Conservation (phyloP, 1,284 basidiomycete genomes). For the Leccinum fuscescens region DNA sequence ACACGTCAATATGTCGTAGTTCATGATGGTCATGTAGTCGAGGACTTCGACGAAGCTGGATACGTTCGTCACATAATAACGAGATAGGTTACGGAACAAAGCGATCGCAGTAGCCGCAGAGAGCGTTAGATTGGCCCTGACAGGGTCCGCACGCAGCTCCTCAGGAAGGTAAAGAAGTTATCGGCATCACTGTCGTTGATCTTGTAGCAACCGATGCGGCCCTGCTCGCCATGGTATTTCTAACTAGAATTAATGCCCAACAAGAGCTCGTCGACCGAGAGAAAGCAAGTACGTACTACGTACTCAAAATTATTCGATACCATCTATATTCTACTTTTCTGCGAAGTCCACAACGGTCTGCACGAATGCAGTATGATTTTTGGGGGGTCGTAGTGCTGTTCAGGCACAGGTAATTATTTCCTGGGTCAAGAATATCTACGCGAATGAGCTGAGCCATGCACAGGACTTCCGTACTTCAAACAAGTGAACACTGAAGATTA, state of each 20-base stretch:
- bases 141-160: slow-evolving; percentile 43
- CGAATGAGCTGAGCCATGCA: slow-evolving; percentile 28
- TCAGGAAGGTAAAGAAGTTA: slow-evolving; percentile 46
- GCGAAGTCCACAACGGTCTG: slow-evolving; percentile 42
- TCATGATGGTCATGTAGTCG: slow-evolving; percentile 42
- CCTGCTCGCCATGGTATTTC: slow-evolving; percentile 53
- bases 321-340: slow-evolving; percentile 22
- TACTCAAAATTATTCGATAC: slow-evolving; percentile 20
- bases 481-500: not conserved
- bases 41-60: too few relatives aligned
- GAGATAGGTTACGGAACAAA: slow-evolving; percentile 53
- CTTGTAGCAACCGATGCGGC: slow-evolving; percentile 43
- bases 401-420: not conserved
- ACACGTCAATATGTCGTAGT: slow-evolving; percentile 50
- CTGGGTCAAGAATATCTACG: not conserved
- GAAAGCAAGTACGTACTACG: not conserved
- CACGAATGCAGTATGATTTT: not conserved
- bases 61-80: slow-evolving; percentile 36
- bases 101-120: slow-evolving; percentile 56
- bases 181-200: slow-evolving; percentile 43
- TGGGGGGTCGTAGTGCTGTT: slow-evolving; percentile 43
- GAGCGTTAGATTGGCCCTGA: slow-evolving; percentile 46
- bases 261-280: slow-evolving; percentile 2
- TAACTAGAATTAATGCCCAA: slow-evolving; percentile 23
- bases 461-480: not conserved